Conservation (phyloP, 768 basidiomycete genomes). For the Trichaptum fuscoviolaceum region DNA sequence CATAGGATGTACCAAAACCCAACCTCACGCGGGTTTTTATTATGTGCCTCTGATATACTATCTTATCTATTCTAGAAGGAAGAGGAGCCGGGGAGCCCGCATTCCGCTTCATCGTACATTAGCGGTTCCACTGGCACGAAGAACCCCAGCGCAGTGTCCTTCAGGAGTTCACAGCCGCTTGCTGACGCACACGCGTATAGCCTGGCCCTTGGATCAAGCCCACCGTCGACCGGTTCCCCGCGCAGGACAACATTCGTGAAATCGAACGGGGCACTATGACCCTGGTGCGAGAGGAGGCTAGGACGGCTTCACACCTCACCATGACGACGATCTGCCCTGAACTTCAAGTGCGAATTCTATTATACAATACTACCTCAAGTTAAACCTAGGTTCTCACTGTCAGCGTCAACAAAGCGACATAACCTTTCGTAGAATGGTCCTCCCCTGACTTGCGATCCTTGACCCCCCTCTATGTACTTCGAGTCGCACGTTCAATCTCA, state of each 20-base stretch:
- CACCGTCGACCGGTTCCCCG: background rate
- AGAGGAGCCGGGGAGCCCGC: background rate
- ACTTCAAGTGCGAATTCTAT: background rate
- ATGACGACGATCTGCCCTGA: background rate
- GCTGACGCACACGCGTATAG: background rate
- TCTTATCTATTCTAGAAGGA: background rate
- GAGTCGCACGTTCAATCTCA: background rate
- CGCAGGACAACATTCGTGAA: background rate
- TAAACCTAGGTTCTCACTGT: background rate
- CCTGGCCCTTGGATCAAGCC: background rate
- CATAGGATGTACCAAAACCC: background rate
- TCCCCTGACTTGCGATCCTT: background rate
- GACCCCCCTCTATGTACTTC: background rate
- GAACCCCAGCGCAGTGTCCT: background rate
- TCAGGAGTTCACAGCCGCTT: background rate
- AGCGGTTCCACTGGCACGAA: background rate
- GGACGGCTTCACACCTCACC: too few species aligned
- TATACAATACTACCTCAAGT: background rate
- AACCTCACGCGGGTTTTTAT: background rate
- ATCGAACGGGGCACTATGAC: background rate
- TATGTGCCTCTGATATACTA: background rate
- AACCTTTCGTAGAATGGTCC: background rate
- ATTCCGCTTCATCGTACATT: background rate
- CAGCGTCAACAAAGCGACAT: background rate
- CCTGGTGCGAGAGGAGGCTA: too few species aligned